phyloP scores from a whole-genome alignment of 108 stramenopile genomes.

The Cylindrotheca closterium region DNA sequence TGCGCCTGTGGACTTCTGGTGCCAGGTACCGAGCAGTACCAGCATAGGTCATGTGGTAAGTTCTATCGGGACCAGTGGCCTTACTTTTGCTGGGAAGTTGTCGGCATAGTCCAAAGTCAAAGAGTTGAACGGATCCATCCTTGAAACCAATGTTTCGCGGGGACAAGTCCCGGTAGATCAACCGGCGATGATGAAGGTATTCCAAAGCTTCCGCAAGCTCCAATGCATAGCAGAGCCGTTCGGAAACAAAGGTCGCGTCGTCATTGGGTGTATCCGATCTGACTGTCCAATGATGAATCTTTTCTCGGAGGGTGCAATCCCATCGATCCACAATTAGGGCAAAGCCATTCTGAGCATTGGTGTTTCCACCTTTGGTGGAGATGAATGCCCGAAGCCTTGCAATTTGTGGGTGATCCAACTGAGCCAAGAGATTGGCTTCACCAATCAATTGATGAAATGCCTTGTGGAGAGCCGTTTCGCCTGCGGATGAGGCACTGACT shows the following conservation, averaged over 20 bases:
- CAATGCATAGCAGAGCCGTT: constrained; percentile 2
- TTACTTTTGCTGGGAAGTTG: constrained; percentile 5
- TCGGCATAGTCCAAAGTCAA: constrained; percentile 36
- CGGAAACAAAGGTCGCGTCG: not conserved
- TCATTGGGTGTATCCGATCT: not conserved
- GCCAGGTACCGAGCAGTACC: constrained; percentile 83
- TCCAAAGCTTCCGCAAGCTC: constrained; percentile 35
- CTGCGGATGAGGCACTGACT: constrained; percentile 2
- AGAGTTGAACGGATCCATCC: constrained; percentile 16
- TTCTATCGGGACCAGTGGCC: constrained; percentile 8
- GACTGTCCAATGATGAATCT: constrained; percentile 50
- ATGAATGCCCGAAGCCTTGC: constrained; percentile 61
- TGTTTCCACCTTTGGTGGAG: constrained; percentile 26
- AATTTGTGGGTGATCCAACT: constrained; percentile 68
- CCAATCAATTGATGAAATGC: constrained; percentile 63
- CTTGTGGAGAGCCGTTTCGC: constrained; percentile 18
- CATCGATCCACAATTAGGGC: constrained; percentile 57
- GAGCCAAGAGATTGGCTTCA: constrained; percentile 62
- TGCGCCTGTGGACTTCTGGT: constrained; percentile 47
- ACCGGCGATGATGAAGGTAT: constrained; percentile 22
- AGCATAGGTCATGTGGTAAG: constrained; percentile 43
- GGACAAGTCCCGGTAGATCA: constrained; percentile 36
- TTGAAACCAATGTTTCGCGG: constrained; percentile 37
- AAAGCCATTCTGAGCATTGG: constrained; percentile 41
- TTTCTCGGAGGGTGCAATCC: constrained; percentile 30